Evolutionary conservation across 2,329 filamentous ascomycete species (phyloP), one percentile per base, ranked within the genome.

Genomic region (Penicillium capsulatum): DNA sequence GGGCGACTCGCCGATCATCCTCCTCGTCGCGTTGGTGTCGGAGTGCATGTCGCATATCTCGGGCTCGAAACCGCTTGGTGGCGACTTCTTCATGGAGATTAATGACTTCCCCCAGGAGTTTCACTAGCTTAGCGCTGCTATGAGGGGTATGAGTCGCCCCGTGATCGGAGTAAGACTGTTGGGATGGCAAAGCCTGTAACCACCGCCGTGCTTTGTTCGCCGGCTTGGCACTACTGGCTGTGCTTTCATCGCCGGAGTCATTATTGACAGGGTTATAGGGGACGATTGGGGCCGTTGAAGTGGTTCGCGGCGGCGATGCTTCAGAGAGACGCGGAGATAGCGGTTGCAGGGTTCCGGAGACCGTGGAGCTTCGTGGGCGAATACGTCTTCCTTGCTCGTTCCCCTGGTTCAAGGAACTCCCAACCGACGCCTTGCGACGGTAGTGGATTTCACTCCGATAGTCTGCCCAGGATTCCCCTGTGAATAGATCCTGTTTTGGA

Each of bases 11-110:
- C 1, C 51, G 16, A 11, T 47, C 34, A 3, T 38, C 33, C 24
- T 59, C 58, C 20, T 55, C 43, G 11, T 58, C 48, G n/a, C 58
- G 44, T 35, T 58, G 54, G 15, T 52, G 45, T 33, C 46, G 44
- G 11, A 62, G 37, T 1, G 40, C 47, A 13, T 36, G 29, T 5
- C 58, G 58, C n/a, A 54, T 33, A 37, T 56, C 48, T 19, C 48
- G 50, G 3, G 51, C 47, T 4, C 45, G 39, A 3, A 41, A 36
- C n/a, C 58, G 44, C 31, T 50, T 48, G 6, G 41, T 30, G 4
- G 43, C 40, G 15, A 57, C 41, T 17, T 49, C 36, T 14, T 50
- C 31, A 15, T 52, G 44, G 15, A 52, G 36, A 8, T 42, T 26
- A 15, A 44, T 11, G 13, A 55, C 29, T 20, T 38, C 36, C 4